Conservation (phyloP, 257 asterid species). For the Solanum pennellii region DNA sequence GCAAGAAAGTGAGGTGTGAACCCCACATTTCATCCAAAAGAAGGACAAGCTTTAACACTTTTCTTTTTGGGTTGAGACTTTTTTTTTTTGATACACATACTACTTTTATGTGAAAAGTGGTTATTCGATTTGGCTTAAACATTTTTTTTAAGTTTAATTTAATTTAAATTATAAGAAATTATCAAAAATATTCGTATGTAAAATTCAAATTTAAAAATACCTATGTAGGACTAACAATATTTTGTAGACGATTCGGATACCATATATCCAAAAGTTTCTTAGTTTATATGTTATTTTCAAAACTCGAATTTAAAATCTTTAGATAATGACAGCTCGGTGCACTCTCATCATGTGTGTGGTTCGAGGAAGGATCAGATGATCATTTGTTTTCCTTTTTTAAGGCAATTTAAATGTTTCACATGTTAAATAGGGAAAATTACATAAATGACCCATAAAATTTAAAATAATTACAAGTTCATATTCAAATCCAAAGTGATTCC, state of each 20-base stretch:
- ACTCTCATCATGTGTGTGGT: not conserved
- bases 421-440: not conserved
- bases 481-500: too few species aligned
- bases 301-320: too few species aligned
- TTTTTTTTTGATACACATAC: not conserved
- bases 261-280: too few species aligned
- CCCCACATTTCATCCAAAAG: not conserved
- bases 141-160: too few species aligned
- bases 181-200: too few species aligned
- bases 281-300: too few species aligned
- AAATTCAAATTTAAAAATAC: too few species aligned
- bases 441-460: not conserved
- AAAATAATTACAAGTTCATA: too few species aligned
- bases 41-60: not conserved
- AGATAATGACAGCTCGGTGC: too few species aligned
- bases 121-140: not conserved
- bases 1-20: not conserved
- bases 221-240: too few species aligned
- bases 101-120: not conserved
- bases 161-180: too few species aligned
- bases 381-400: not conserved
- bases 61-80: not conserved
- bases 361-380: not conserved
- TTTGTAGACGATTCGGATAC: too few species aligned
- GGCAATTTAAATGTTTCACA: not conserved